Base-by-base conservation (phyloP, 805 yeast genomes). In the Yarrowia phangngaensis region DNA sequence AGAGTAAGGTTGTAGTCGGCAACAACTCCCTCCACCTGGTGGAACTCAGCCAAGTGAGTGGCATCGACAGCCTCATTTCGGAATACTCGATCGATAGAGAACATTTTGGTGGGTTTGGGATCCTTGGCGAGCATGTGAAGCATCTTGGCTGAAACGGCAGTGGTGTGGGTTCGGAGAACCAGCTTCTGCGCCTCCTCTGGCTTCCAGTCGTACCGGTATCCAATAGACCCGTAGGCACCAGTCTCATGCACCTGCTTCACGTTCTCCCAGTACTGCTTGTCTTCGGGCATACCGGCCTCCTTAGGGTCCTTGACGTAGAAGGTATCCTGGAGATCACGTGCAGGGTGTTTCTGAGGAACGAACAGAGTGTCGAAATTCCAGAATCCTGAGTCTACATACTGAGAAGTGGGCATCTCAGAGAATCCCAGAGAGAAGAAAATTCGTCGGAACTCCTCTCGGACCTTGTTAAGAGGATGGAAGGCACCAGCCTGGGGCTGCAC, bases 61-160 rank as follows among this genome's bases (percentile, higher is more conserved):
- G 97, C 97, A 66, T 92, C 99, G 46, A 92, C 99, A 20, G 99
- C 97, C 73, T 92, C 99, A 67, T 92, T 92, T 73, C 99, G 86
- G 85, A 92, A 92, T 53, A 92, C 99, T 64, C 97, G 80, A 68
- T 92, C 99, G 61, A 92, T 94, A 40, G 95, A 85, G 73, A 92
- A 92, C 64, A 87, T 75, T 70, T 97, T 80, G 7, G 84, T 76
- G 11, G 49, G 53, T 55, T 77, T 70, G 47, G 64, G 64, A 43
- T 58, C 61, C 51, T 61, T 51, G 48, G 97, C 97, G 58, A 92
- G 75, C 61, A 85, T 66, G 65, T 92, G 84, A 61, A 92, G 76
- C 86, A 92, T 82, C 36, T 76, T 75, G 6, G 97, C 77, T 3
- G 97, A 88, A 51, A 90, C 83, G 23, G 98, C 94, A 20, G 99